These are phyloP conservation scores for Solanum peruvianum DNA, from an alignment of 257 asterid species.

Conservation along the genomic window DNA sequence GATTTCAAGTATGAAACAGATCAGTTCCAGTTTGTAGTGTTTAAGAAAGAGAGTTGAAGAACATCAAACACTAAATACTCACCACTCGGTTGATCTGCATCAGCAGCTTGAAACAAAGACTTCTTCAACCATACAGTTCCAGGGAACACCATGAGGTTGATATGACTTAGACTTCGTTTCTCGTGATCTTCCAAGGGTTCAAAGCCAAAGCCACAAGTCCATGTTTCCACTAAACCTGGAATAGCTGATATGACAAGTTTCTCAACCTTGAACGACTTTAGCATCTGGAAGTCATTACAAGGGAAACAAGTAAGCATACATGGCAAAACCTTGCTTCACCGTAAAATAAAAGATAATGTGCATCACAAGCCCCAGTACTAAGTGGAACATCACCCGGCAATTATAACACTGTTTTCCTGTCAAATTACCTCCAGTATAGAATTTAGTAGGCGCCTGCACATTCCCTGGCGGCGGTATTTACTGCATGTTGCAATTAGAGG, in stretches of 20 bases:
- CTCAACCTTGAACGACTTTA: slow-evolving; percentile 64
- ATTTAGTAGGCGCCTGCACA: slow-evolving; percentile 80
- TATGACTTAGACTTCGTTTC: slow-evolving; percentile 42
- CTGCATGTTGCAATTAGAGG: slow-evolving; percentile 96
- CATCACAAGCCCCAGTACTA: neutral
- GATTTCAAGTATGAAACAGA: slow-evolving; percentile 1
- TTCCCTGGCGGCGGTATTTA: slow-evolving; percentile 85
- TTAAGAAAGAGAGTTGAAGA: neutral
- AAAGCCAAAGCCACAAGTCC: slow-evolving; percentile 91
- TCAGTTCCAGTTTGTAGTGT: neutral
- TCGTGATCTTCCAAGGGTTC: slow-evolving; percentile 60
- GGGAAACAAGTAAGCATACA: neutral
- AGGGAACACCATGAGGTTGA: slow-evolving; percentile 88
- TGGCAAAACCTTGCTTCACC: neutral
- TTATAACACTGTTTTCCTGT: neutral
- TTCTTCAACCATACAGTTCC: slow-evolving; percentile 85
- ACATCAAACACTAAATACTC: neutral
- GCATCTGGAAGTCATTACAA: slow-evolving; percentile 42
- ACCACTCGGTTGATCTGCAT: slow-evolving; percentile 22
- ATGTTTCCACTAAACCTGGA: slow-evolving; percentile 76
- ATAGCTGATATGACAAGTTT: slow-evolving; percentile 81
- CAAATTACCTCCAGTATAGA: slow-evolving; percentile 64
- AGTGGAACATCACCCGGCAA: neutral
- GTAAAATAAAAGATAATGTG: neutral
- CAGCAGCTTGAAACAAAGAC: slow-evolving; percentile 18